phyloP scores from a whole-genome alignment of 2,329 filamentous ascomycete species.

The Seiridium unicorne region DNA sequence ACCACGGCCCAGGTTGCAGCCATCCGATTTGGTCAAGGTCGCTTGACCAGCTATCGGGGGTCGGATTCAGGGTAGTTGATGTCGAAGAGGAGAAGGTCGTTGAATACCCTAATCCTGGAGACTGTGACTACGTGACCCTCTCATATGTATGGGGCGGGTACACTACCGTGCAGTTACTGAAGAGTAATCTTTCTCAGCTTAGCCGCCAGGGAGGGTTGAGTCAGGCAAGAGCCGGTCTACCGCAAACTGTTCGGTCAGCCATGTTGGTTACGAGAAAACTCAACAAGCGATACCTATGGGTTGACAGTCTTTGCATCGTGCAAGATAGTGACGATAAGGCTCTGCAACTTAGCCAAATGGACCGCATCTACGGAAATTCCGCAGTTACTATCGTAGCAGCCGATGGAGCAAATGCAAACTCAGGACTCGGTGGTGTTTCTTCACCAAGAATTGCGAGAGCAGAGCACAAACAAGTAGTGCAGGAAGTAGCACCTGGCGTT shows the following conservation, averaged over 20 bases:
- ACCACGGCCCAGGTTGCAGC: neutral
- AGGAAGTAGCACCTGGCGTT: neutral
- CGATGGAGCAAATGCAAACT: neutral
- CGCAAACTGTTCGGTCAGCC: conserved; percentile 1
- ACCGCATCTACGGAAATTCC: neutral
- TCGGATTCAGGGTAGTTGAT: neutral
- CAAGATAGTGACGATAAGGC: neutral
- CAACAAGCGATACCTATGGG: neutral
- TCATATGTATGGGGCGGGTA: neutral
- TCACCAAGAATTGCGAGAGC: neutral
- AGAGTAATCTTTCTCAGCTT: neutral
- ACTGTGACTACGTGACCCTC: neutral
- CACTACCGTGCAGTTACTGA: neutral
- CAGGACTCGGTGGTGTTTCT: neutral
- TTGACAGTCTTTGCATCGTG: neutral
- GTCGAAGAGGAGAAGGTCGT: neutral
- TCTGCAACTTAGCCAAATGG: neutral
- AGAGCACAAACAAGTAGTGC: neutral
- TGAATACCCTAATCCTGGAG: neutral
- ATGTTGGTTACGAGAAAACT: neutral
- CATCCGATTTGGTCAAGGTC: neutral
- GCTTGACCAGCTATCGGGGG: neutral
- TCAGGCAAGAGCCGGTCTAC: neutral
- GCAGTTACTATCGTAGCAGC: neutral
- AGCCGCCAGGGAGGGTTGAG: neutral